Evolutionary conservation across 148 eudicot species (phyloP), one percentile per base, ranked within the genome.

Genomic region (Vaccinium myrtillus): DNA sequence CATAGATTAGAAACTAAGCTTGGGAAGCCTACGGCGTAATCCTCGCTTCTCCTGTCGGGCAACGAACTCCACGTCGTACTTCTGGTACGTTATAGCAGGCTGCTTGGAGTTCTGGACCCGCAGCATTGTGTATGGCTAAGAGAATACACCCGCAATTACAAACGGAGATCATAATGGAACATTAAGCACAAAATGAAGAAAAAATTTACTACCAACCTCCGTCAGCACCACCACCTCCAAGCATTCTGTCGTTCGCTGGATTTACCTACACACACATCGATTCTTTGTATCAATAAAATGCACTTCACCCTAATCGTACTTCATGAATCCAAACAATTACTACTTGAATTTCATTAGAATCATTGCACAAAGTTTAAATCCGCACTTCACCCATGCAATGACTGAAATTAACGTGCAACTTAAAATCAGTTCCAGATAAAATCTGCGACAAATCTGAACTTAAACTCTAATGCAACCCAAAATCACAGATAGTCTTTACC

Each of bases 1-100:
- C 0, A 63, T 80, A 61, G 55, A 50, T 50, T 50, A 10, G 10
- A 79, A 59, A 48, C 59, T 21, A 46, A 80, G 43, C 4, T 61
- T 7, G 53, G 30, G 83, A 51, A 82, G 83, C 89, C 48, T 89
- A 94, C 99, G 90, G 94, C n/a, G 99, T 96, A 75, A 96, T 92
- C 88, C 95, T 96, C 49, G 99, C 99, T 91, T 96, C 98, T 86
- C 98, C 99, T 43, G 94, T 94, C 32, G 98, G 99, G 83, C 99
- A 96, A 67, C 99, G 95, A 78, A 96, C 90, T 86, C 95, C 97
- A 58, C 93, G 95, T 69, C 75, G 85, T 81, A 94, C 97, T 87
- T 96, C 94, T 85, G 94, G 95, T 82, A 96, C 94, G 76, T 88
- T 84, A 83, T 93, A 92, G 91, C 98, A 96, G 55, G 99, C 94